Evolutionary conservation across 2,329 filamentous ascomycete genomes (phyloP).

Genomic region (Pseudopithomyces maydicus): DNA sequence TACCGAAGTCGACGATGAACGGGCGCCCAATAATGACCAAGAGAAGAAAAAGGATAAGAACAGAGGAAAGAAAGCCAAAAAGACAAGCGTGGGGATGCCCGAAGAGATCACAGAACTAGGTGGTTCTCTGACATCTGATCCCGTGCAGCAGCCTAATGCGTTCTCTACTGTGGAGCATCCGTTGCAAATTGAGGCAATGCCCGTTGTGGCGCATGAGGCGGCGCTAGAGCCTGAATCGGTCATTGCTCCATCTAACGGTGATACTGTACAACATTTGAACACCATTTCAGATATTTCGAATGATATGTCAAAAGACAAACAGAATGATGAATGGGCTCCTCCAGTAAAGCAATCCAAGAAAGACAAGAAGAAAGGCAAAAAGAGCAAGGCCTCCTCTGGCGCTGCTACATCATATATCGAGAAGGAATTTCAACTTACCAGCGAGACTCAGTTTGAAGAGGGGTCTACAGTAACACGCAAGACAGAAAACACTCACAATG

Average conservation of each 20-base stretch:
- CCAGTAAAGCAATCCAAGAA: constrained; percentile 32
- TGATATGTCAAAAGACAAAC: constrained; percentile 14
- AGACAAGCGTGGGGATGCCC: background rate
- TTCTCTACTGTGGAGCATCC: background rate
- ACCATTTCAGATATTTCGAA: background rate
- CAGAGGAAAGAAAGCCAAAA: constrained; percentile 36
- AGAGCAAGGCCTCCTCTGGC: constrained; percentile 22
- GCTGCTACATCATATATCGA: constrained; percentile 14
- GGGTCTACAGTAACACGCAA: background rate
- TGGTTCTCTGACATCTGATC: constrained; percentile 3
- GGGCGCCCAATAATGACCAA: constrained; percentile 21
- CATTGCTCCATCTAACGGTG: background rate
- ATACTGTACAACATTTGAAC: background rate
- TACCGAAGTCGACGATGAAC: constrained; percentile 3
- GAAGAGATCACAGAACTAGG: background rate
- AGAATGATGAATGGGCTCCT: constrained; percentile 19
- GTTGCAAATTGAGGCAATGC: background rate
- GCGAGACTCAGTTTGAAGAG: constrained; percentile 5
- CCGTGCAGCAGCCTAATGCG: constrained; percentile 5
- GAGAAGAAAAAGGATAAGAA: constrained; percentile 42
- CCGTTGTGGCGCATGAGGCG: background rate
- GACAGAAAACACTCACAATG: background rate
- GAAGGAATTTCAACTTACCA: constrained; percentile 6
- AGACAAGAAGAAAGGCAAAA: constrained; percentile 34
- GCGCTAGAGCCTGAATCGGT: constrained; percentile 3